phyloP scores from a whole-genome alignment of 495 filamentous ascomycete species.

The Xanthoparmelia taractica region DNA sequence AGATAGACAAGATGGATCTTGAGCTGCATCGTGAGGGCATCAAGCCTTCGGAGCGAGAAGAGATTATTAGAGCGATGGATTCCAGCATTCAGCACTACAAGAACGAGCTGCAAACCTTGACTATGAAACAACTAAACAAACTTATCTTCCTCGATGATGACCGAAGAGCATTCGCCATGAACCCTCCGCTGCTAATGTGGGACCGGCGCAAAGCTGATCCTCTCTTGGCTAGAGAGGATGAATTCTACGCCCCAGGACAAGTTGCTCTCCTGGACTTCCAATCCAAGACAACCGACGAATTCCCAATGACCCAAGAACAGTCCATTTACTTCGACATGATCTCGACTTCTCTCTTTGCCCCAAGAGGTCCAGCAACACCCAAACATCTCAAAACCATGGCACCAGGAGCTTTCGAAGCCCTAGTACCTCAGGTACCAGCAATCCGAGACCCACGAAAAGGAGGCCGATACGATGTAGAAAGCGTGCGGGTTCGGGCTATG shows the following conservation, averaged over 20 bases:
- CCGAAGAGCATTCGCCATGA: constrained; percentile 34
- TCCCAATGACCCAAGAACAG: constrained; percentile 25
- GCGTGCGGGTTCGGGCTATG: constrained; percentile 27
- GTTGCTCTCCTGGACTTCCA: constrained; percentile 38
- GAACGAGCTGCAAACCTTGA: constrained; percentile 23
- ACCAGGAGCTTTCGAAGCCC: constrained; percentile 30
- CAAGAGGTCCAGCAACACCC: constrained; percentile 4
- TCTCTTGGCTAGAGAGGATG: constrained; percentile 40
- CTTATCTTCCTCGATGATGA: constrained; percentile 39
- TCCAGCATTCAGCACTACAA: constrained; percentile 12
- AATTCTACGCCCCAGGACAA: constrained; percentile 47
- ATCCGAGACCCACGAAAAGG: constrained; percentile 31
- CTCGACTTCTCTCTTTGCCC: constrained; percentile 17
- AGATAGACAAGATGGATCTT: constrained; percentile 31
- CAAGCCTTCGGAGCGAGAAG: constrained; percentile 25
- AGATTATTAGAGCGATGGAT: constrained; percentile 22
- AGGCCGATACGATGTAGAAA: constrained; percentile 28
- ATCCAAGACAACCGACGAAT: constrained; percentile 31
- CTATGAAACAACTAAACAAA: constrained; percentile 16
- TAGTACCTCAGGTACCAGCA: constrained; percentile 27
- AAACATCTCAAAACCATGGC: constrained; percentile 26
- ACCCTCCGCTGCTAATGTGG: constrained; percentile 49
- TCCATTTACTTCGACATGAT: constrained; percentile 17
- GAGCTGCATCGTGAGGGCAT: constrained; percentile 29
- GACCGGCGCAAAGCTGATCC: constrained; percentile 57